Conservation (phyloP, 2,329 filamentous ascomycete species). For the Neoascochyta sp. region DNA sequence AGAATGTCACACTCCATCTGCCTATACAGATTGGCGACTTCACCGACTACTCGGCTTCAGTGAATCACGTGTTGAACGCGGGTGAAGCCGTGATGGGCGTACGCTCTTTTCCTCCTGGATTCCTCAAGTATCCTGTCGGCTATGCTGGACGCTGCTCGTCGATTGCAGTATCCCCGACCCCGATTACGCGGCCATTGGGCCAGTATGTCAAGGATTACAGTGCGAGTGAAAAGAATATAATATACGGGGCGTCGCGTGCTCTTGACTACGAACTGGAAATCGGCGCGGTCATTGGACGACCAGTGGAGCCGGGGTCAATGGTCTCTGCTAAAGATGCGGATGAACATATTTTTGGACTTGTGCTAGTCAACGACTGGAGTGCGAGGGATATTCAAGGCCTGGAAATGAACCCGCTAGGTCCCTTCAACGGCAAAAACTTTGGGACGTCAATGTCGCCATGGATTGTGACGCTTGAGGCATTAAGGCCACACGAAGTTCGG, state of each 20-base stretch:
- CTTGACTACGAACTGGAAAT: conserved; percentile 53
- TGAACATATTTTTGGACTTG: conserved; percentile 60
- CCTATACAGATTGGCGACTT: conserved; percentile 57
- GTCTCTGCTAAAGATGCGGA: conserved; percentile 43
- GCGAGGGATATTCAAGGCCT: conserved; percentile 60
- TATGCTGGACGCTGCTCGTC: conserved; percentile 56
- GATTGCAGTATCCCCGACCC: conserved; percentile 49
- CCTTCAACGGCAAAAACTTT: conserved; percentile 60
- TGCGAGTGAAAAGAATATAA: conserved; percentile 48
- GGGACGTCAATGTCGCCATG: conserved; percentile 59
- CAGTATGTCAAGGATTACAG: conserved; percentile 24
- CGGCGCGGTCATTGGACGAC: conserved; percentile 44
- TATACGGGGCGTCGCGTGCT: conserved; percentile 42
- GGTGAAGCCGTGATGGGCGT: conserved; percentile 30
- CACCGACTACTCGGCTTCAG: conserved; percentile 56
- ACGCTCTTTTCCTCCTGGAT: conserved; percentile 22
- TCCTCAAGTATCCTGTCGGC: conserved; percentile 43
- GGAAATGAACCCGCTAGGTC: conserved; percentile 60
- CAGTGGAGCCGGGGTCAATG: conserved; percentile 38
- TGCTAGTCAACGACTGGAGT: conserved; percentile 61
- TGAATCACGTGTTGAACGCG: conserved; percentile 54
- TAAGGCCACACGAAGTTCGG: conserved; percentile 38
- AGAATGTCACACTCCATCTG: conserved; percentile 49
- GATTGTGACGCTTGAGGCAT: conserved; percentile 58
- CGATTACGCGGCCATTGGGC: conserved; percentile 24